Conservation (phyloP, 805 yeast species). For the Saccharomycopsis fodiens region DNA sequence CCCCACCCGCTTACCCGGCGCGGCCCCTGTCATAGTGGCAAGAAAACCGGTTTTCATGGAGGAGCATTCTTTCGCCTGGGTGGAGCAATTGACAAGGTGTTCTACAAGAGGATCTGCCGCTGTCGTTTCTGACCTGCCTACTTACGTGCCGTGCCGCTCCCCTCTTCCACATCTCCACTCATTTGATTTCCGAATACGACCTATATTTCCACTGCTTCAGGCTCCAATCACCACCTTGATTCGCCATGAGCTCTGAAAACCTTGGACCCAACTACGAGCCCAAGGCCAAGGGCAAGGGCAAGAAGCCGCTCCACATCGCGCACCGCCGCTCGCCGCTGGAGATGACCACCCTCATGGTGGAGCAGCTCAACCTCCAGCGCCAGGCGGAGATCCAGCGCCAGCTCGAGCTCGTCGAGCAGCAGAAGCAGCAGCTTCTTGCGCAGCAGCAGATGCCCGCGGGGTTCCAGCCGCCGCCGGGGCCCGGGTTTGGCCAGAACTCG, state of each 20-base stretch:
- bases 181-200: not conserved
- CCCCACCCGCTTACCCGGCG: too few relatives aligned
- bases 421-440: conserved; percentile 75
- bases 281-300: conserved; percentile 29
- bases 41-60: too few relatives aligned
- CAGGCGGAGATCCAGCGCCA: conserved; percentile 74
- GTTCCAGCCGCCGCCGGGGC: conserved; percentile 22
- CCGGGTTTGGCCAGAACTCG: conserved; percentile 23
- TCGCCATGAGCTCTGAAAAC: not conserved
- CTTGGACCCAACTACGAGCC: conserved; percentile 2
- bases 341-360: conserved; percentile 86
- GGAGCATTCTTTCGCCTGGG: too few relatives aligned
- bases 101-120: too few relatives aligned
- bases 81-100: too few relatives aligned
- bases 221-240: too few relatives aligned
- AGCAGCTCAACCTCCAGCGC: conserved; percentile 50
- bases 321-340: conserved; percentile 96
- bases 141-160: too few relatives aligned
- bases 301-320: conserved; percentile 80
- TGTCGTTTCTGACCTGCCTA: too few relatives aligned
- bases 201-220: not conserved
- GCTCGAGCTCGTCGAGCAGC: conserved; percentile 83
- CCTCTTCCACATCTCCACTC: not conserved
- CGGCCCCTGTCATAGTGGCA: too few relatives aligned
- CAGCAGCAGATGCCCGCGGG: conserved; percentile 38